These are phyloP conservation scores for Lathyrus sativus DNA, from an alignment of 306 rosid species.

Conservation along the genomic window DNA sequence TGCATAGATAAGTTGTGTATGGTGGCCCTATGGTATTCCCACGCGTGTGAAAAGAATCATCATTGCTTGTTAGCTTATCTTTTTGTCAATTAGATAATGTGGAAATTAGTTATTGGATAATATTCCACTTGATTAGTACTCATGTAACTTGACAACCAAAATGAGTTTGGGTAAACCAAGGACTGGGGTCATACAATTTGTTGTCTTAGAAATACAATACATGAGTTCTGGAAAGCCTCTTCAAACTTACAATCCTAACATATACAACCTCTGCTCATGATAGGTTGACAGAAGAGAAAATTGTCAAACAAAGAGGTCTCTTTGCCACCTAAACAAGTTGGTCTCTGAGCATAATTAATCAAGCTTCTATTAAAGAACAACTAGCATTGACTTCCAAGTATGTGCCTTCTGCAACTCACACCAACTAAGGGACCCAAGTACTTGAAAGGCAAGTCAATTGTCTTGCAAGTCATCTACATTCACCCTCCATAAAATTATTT, in stretches of 20 bases:
- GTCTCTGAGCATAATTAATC: neutral
- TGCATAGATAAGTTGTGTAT: constrained; percentile 8
- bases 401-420: neutral
- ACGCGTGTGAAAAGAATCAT: constrained; percentile 22
- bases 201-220: neutral
- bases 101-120: constrained; percentile 9
- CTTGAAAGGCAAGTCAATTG: no score
- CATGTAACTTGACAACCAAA: constrained; percentile 1
- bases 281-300: neutral
- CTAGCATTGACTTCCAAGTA: neutral
- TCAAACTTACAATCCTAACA: neutral
- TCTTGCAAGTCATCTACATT: no score
- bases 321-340: no score
- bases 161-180: no score
- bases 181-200: neutral
- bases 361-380: neutral
- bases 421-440: no score
- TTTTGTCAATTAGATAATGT: constrained; percentile 7
- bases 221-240: neutral
- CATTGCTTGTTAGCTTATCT: constrained; percentile 11
- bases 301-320: neutral
- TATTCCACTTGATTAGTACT: neutral
- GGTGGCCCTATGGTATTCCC: constrained; percentile 15
- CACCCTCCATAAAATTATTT: no score
- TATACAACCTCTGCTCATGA: neutral